Evolutionary conservation across 2,329 filamentous ascomycete species (phyloP).

Genomic region (Penicillium aurantiogriseum): DNA sequence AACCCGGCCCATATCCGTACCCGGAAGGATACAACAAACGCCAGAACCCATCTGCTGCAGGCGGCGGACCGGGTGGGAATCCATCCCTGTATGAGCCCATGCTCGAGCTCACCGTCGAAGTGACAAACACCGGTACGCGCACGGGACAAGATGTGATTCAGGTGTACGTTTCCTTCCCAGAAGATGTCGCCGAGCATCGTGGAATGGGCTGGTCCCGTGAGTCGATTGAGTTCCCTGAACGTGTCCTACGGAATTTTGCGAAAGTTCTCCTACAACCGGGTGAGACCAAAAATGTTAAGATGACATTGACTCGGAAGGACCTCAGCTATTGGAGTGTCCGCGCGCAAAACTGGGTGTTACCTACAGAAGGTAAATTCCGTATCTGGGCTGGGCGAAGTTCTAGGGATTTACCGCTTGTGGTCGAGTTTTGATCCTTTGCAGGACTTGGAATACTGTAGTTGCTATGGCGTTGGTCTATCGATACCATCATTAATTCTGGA

Average conservation of each 20-base stretch:
- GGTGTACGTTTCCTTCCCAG: conserved; percentile 67
- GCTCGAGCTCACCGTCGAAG: conserved; percentile 45
- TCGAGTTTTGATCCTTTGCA: conserved; percentile 23
- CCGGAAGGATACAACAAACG: conserved; percentile 55
- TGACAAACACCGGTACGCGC: conserved; percentile 51
- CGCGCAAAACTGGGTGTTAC: conserved; percentile 68
- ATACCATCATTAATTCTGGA: neutral
- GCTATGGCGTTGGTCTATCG: neutral
- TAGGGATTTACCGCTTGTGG: conserved; percentile 33
- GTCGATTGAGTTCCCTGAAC: conserved; percentile 62
- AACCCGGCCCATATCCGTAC: conserved; percentile 48
- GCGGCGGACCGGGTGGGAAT: conserved; percentile 58
- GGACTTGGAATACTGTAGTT: neutral
- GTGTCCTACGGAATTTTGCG: conserved; percentile 67
- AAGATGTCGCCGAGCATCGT: conserved; percentile 32
- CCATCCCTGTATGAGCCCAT: conserved; percentile 53
- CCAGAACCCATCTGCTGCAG: conserved; percentile 59
- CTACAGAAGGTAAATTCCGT: conserved; percentile 40
- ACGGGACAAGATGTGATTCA: conserved; percentile 53
- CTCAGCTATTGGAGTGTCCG: conserved; percentile 70
- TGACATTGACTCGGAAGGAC: conserved; percentile 65
- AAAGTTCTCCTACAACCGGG: conserved; percentile 62
- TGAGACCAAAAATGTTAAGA: conserved; percentile 53
- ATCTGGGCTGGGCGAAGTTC: conserved; percentile 41
- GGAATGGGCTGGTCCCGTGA: conserved; percentile 30